phyloP scores from a whole-genome alignment of 2,329 filamentous ascomycete species.

The Aotearoamyces nothofagi region DNA sequence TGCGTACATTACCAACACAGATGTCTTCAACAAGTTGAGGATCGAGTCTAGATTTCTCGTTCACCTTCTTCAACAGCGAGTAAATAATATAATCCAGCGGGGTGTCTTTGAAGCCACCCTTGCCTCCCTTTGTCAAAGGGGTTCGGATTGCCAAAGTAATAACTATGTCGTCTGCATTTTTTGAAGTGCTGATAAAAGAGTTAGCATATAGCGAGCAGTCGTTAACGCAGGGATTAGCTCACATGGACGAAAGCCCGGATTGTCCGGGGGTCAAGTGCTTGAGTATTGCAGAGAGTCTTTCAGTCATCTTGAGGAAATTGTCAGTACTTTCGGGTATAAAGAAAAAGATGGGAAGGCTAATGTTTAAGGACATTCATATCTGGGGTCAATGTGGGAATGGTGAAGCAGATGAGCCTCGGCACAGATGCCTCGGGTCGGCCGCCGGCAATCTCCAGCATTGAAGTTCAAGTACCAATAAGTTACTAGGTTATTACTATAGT shows the following conservation, averaged over 20 bases:
- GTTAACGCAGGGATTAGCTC: constrained; percentile 24
- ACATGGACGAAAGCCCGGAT: constrained; percentile 64
- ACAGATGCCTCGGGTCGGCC: no score
- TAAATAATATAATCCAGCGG: constrained; percentile 76
- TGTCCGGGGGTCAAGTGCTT: constrained; percentile 69
- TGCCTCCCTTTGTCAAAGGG: constrained; percentile 73
- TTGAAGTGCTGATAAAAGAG: constrained; percentile 50
- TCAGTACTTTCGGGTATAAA: no score
- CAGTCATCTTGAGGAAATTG: constrained; percentile 55
- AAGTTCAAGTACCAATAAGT: no score
- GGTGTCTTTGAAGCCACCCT: constrained; percentile 93
- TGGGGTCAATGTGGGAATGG: no score
- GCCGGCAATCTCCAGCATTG: no score
- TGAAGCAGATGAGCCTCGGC: no score
- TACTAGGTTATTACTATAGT: no score
- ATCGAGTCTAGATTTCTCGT: constrained; percentile 60
- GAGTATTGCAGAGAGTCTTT: constrained; percentile 76
- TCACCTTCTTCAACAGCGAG: constrained; percentile 63
- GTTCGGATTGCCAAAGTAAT: constrained; percentile 88
- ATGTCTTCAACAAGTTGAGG: constrained; percentile 78
- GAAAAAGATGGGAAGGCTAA: no score
- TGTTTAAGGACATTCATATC: no score
- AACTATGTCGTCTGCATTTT: constrained; percentile 92
- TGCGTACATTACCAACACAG: constrained; percentile 72
- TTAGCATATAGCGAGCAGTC: constrained; percentile 11